A percentile compares a stretch with the other conserved stretches of the same genome.
These are phyloP conservation scores for Funneliformis mosseae DNA, from an alignment of 192 early-diverging fungal species.

Conservation along the genomic window DNA sequence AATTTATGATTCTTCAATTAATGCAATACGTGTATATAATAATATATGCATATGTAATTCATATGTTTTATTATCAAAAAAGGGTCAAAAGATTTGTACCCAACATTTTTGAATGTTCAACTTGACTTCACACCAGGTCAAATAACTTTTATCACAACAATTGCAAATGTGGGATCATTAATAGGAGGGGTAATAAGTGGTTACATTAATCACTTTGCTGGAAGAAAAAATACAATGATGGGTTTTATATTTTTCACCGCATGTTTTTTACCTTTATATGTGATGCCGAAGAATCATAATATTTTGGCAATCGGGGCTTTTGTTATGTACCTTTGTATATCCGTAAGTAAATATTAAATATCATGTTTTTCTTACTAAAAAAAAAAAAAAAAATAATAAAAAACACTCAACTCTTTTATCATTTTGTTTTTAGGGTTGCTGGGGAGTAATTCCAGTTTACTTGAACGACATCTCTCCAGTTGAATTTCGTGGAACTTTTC, in stretches of 20 bases:
- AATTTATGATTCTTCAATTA: too few relatives aligned
- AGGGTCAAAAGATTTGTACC: slow-evolving; percentile 69
- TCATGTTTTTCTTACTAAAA: not conserved
- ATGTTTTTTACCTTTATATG: slow-evolving; percentile 74
- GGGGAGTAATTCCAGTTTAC: slow-evolving; percentile 69
- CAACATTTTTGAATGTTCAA: slow-evolving; percentile 68
- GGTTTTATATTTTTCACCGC: slow-evolving; percentile 53
- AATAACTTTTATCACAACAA: slow-evolving; percentile 61
- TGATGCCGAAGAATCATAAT: slow-evolving; percentile 44
- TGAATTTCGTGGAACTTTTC: slow-evolving; percentile 65
- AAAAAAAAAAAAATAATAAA: not conserved
- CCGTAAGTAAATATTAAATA: slow-evolving; percentile 13
- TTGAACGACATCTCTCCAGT: slow-evolving; percentile 70
- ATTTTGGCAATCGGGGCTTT: slow-evolving; percentile 47
- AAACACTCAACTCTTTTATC: too few relatives aligned
- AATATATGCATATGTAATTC: not conserved
- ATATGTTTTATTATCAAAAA: not conserved
- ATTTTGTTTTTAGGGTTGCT: slow-evolving; percentile 8
- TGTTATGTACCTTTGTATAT: slow-evolving; percentile 59
- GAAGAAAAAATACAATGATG: slow-evolving; percentile 63
- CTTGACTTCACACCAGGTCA: slow-evolving; percentile 55
- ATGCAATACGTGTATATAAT: not conserved
- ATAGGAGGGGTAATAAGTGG: slow-evolving; percentile 67
- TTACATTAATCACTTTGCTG: slow-evolving; percentile 68
- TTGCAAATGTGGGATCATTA: slow-evolving; percentile 68